Conservation (phyloP, 2,329 filamentous ascomycete genomes). For the Alternaria consortialis region DNA sequence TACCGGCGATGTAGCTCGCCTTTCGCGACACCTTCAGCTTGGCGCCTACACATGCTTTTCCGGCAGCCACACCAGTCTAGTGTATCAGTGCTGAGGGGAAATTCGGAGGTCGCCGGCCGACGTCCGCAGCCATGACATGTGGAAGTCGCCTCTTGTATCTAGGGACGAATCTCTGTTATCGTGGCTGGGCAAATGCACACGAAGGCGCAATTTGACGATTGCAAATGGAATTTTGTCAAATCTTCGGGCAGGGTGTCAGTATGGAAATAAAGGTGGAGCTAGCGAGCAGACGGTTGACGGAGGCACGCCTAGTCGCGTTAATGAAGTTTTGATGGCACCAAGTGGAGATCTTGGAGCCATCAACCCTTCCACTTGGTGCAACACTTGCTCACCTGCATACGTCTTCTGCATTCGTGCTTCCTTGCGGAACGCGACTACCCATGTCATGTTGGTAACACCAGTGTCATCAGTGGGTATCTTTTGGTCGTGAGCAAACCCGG, state of each 20-base stretch:
- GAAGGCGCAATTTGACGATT: conserved; percentile 16
- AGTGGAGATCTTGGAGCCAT: conserved; percentile 10
- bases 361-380: conserved; percentile 6
- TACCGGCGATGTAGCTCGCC: conserved; percentile 10
- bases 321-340: conserved; percentile 14
- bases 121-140: background rate
- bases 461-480: background rate
- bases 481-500: background rate
- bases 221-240: conserved; percentile 21
- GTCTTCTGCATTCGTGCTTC: conserved; percentile 7
- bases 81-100: background rate
- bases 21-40: conserved; percentile 4
- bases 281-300: conserved; percentile 12
- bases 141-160: conserved; percentile 21
- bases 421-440: conserved; percentile 6
- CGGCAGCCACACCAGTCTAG: conserved; percentile 10
- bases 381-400: conserved; percentile 12
- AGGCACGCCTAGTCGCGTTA: conserved; percentile 16
- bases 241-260: conserved; percentile 2
- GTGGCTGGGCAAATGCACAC: conserved; percentile 3
- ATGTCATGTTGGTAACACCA: conserved; percentile 5
- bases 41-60: conserved; percentile 13
- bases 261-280: conserved; percentile 12
- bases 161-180: conserved; percentile 17
- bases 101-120: conserved; percentile 14